Evolutionary conservation across 1,139 yeast genomes (phyloP).

Genomic region (Meyerozyma elateridarum): DNA sequence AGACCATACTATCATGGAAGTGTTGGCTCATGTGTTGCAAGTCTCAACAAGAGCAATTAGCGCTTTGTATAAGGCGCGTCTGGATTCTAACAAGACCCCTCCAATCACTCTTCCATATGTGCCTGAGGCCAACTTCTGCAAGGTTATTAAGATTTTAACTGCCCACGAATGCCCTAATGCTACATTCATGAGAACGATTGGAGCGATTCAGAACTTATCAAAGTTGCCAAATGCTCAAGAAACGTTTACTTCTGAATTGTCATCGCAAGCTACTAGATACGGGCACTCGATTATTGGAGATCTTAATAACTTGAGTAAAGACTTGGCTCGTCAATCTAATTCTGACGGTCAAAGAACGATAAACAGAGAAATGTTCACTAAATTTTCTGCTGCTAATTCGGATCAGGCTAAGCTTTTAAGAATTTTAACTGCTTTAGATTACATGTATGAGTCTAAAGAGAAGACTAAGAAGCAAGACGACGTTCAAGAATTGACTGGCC

Average conservation of each 20-base stretch:
- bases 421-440: slow-evolving; percentile 84
- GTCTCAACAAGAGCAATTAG: slow-evolving; percentile 72
- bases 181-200: slow-evolving; percentile 79
- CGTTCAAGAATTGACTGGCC: slow-evolving; percentile 46
- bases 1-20: slow-evolving; percentile 73
- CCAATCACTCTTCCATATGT: slow-evolving; percentile 57
- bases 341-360: no score
- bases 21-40: slow-evolving; percentile 69
- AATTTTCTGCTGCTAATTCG: slow-evolving; percentile 77
- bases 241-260: slow-evolving; percentile 65
- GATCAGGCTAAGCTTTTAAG: slow-evolving; percentile 84
- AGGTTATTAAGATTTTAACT: slow-evolving; percentile 65
- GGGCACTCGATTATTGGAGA: slow-evolving; percentile 58
- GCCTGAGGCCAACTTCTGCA: slow-evolving; percentile 58
- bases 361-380: slow-evolving; percentile 50
- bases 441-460: slow-evolving; percentile 54
- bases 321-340: slow-evolving; percentile 33
- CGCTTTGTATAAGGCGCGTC: slow-evolving; percentile 33
- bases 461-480: slow-evolving; percentile 22
- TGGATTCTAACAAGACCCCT: slow-evolving; percentile 16
- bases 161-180: slow-evolving; percentile 83
- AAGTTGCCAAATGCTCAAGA: slow-evolving; percentile 57
- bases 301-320: slow-evolving; percentile 45
- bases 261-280: slow-evolving; percentile 58
- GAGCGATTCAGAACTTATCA: slow-evolving; percentile 77